phyloP scores from a whole-genome alignment of 2,329 filamentous ascomycete genomes.

The Lasiodiplodia gonubiensis region DNA sequence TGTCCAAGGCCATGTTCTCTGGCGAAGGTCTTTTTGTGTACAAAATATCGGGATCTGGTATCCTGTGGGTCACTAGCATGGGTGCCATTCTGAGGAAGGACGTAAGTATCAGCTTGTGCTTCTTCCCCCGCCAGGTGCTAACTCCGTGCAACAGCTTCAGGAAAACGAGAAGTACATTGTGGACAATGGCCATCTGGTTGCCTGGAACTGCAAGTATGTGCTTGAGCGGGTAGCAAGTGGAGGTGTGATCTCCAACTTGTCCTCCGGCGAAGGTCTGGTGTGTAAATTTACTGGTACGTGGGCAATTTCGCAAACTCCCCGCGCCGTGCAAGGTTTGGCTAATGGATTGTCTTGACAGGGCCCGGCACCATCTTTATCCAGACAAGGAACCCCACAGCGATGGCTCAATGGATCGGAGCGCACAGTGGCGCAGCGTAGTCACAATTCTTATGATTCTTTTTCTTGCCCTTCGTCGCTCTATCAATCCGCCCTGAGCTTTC shows the following conservation, averaged over 20 bases:
- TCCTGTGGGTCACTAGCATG: conserved; percentile 91
- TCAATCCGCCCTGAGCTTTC: neutral
- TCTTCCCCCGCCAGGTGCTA: neutral
- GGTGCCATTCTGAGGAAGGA: conserved; percentile 95
- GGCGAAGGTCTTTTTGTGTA: conserved; percentile 93
- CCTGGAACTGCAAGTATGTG: conserved; percentile 95
- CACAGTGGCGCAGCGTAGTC: conserved; percentile 7
- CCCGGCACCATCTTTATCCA: conserved; percentile 93
- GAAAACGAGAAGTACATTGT: conserved; percentile 86
- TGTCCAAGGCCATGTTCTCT: conserved; percentile 91
- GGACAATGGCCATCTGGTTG: conserved; percentile 90
- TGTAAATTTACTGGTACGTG: conserved; percentile 82
- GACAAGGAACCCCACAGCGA: conserved; percentile 79
- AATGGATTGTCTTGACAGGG: conserved; percentile 42
- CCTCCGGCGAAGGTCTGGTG: conserved; percentile 83
- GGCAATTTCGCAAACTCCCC: neutral
- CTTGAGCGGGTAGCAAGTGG: conserved; percentile 90
- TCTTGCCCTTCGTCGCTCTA: neutral
- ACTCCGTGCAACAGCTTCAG: conserved; percentile 48
- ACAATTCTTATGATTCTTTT: neutral
- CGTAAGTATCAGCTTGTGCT: conserved; percentile 60
- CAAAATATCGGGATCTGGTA: conserved; percentile 78
- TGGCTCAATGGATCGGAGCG: conserved; percentile 59
- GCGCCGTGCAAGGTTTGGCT: neutral
- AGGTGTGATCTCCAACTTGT: conserved; percentile 86